Evolutionary conservation across 768 basidiomycete genomes (phyloP).

Genomic region (Coprinellus micaceus): DNA sequence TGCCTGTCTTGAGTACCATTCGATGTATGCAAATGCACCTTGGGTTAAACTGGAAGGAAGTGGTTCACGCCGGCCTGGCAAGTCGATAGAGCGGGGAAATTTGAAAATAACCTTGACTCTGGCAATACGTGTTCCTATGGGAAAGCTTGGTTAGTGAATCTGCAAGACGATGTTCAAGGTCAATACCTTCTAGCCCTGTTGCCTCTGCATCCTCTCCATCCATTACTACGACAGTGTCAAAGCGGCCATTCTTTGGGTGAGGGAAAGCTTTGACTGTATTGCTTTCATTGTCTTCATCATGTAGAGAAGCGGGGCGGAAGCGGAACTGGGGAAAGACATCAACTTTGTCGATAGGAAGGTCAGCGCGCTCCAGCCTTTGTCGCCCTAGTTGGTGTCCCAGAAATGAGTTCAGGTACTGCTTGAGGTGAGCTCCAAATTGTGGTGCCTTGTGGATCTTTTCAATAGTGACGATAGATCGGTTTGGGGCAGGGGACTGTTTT

Average conservation of each 20-base stretch:
- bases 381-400: slow-evolving; percentile 1
- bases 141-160: background rate
- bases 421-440: slow-evolving; percentile 22
- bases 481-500: slow-evolving; percentile 9
- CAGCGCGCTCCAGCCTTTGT: background rate
- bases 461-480: slow-evolving; percentile 14
- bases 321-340: slow-evolving; percentile 22
- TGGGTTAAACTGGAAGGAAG: slow-evolving; percentile 13
- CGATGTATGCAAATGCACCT: slow-evolving; percentile 9
- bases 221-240: slow-evolving; percentile 24
- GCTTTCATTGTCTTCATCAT: slow-evolving; percentile 17
- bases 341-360: slow-evolving; percentile 17
- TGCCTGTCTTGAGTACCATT: slow-evolving; percentile 1
- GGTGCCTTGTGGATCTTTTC: slow-evolving; percentile 13
- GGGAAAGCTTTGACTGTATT: slow-evolving; percentile 21
- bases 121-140: slow-evolving; percentile 18
- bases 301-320: slow-evolving; percentile 16
- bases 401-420: slow-evolving; percentile 23
- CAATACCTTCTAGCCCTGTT: slow-evolving; percentile 18
- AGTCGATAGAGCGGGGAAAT: slow-evolving; percentile 10
- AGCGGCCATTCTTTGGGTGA: slow-evolving; percentile 15
- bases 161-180: background rate
- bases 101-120: slow-evolving; percentile 21
- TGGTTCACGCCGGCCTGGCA: background rate
- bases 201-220: slow-evolving; percentile 17